phyloP scores from a whole-genome alignment of 768 basidiomycete genomes.

The Kwoniella dejecticola region DNA sequence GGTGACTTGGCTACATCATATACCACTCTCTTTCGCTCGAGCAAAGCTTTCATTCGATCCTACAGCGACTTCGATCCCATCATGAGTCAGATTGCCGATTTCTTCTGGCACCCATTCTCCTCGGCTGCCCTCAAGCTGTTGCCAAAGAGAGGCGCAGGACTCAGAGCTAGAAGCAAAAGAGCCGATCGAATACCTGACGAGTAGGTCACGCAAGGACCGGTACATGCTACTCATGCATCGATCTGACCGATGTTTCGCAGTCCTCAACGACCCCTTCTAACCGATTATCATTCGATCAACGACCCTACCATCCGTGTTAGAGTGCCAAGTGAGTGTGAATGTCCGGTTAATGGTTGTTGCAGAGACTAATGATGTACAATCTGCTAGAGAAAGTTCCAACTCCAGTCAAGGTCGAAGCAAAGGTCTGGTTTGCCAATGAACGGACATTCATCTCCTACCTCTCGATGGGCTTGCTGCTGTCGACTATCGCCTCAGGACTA shows the following conservation, averaged over 20 bases:
- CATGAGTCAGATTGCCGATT: slow-evolving; percentile 28
- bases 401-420: slow-evolving; percentile 79
- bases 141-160: slow-evolving; percentile 32
- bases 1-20: too few relatives aligned
- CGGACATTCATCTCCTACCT: slow-evolving; percentile 87
- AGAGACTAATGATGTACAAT: slow-evolving; percentile 6
- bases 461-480: slow-evolving; percentile 78
- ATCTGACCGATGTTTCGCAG: not conserved
- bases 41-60: too few relatives aligned
- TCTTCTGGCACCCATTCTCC: slow-evolving; percentile 49
- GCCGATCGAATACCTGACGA: slow-evolving; percentile 54
- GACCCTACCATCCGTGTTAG: slow-evolving; percentile 39
- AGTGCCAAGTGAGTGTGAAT: slow-evolving; percentile 42
- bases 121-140: slow-evolving; percentile 41
- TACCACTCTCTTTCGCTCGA: too few relatives aligned
- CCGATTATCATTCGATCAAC: slow-evolving; percentile 49
- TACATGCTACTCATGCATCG: not conserved
- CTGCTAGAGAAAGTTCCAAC: slow-evolving; percentile 48
- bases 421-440: slow-evolving; percentile 98
- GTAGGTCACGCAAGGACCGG: slow-evolving; percentile 31
- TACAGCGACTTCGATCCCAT: too few relatives aligned
- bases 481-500: slow-evolving; percentile 79
- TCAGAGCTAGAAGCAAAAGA: slow-evolving; percentile 48
- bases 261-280: slow-evolving; percentile 29
- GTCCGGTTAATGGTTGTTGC: not conserved